Conservation (phyloP, 1,284 basidiomycete species). For the Moesziomyces sp. region DNA sequence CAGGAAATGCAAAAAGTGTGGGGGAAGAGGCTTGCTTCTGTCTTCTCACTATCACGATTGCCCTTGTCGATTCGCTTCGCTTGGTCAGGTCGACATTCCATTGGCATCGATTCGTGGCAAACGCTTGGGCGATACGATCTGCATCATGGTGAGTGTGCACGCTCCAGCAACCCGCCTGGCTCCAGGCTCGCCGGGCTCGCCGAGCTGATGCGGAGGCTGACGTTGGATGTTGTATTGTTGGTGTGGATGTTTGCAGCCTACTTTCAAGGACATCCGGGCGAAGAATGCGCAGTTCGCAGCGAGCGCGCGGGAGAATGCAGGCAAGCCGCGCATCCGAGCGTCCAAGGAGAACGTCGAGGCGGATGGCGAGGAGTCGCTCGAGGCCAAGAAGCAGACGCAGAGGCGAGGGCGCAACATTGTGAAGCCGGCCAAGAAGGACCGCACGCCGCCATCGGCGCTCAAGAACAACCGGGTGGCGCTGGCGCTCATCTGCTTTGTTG, state of each 20-base stretch:
- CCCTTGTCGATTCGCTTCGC: too few species aligned
- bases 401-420: conserved; percentile 18
- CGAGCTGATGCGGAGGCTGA: too few species aligned
- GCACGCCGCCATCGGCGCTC: neutral
- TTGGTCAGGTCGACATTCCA: too few species aligned
- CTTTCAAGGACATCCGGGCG: conserved; percentile 33
- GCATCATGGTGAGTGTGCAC: neutral
- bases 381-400: neutral
- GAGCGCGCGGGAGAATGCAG: conserved; percentile 28
- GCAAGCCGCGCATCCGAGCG: conserved; percentile 34
- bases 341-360: neutral
- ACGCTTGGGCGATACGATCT: neutral
- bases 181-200: too few species aligned
- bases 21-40: too few species aligned
- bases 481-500: conserved; percentile 40
- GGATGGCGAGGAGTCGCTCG: neutral
- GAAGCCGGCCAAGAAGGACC: conserved; percentile 19
- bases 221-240: too few species aligned
- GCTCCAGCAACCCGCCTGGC: neutral
- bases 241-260: conserved; percentile 12
- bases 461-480: conserved; percentile 25
- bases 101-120: too few species aligned
- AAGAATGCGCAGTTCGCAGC: conserved; percentile 34
- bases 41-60: too few species aligned
- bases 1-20: too few species aligned